Base-by-base conservation (phyloP, 768 basidiomycete species). In the Tricholoma terreum region DNA sequence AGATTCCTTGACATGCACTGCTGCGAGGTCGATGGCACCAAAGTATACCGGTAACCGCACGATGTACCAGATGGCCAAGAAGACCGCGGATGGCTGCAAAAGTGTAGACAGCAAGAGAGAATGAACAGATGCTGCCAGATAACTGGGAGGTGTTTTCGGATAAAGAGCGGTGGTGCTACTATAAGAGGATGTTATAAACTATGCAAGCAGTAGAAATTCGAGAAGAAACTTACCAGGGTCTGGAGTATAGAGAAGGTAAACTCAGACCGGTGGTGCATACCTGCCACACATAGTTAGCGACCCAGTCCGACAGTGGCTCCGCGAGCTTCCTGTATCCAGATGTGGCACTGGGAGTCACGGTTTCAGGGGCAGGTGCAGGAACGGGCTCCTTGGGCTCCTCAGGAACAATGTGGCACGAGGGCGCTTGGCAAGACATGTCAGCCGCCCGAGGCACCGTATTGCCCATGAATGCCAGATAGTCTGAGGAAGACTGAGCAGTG, bases 61-160 rank as follows among this genome's bases (percentile, higher is more conserved):
- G 52, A 92, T 90, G 67, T 92, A 92, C 90, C 90, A 92, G 45
- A 92, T 61, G 3, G 89, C 86, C 52, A 92, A 74, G 58, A 92
- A 79, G 46, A 91, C 80, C 30, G 87, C 90, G 6, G 90, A 92
- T 1, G 90, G 90, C 65, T 92, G 90, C 52, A 92, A 73, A 43
- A 92, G 76, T 2, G 90, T 92, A 6, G 90, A 90, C 54, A 91
- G 77, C 57, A 92, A 67, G 63, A 92, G 73, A 8, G 86, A 85
- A 61, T 90, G 90, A 22, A 90, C 79, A 7, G 85, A 82, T 12
- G 78, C 71, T 14, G 83, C 77, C 57, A 92, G 73, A 64, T 81
- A 76, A 42, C 67, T 69, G 0, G 86, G 87, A 22, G 84, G 81
- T 55, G 69, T 61, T 57, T 65, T 67, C 51, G 84, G 61, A 67